Percentiles rank a stretch among this genome's conserved stretches.
These are phyloP conservation scores for Aspergillus panamensis DNA, from an alignment of 495 filamentous ascomycete species.

Conservation along the genomic window DNA sequence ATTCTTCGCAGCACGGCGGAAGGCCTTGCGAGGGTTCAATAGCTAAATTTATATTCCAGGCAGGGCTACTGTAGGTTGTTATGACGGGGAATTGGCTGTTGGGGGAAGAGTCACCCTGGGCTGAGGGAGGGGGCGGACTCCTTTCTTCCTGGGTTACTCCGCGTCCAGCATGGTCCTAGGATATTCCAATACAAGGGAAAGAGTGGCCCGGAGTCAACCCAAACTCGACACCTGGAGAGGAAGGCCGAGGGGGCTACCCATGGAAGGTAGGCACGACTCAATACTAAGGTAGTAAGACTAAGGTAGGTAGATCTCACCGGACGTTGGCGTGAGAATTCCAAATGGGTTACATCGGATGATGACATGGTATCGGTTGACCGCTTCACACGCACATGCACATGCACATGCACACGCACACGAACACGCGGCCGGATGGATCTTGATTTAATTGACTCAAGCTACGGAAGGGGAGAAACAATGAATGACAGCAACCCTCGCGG, in stretches of 20 bases:
- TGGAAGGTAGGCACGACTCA: too few species aligned
- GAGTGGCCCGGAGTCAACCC: neutral
- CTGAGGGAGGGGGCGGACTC: neutral
- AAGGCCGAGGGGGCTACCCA: too few species aligned
- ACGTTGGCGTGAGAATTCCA: neutral
- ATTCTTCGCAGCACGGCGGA: neutral
- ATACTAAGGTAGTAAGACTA: too few species aligned
- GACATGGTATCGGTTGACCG: neutral
- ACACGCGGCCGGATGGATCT: neutral
- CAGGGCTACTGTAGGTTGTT: neutral
- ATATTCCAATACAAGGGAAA: neutral
- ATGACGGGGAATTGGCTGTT: neutral
- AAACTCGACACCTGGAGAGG: too few species aligned
- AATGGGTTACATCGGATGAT: constrained; percentile 9
- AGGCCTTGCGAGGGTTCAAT: neutral
- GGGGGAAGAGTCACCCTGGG: neutral
- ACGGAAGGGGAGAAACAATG: neutral
- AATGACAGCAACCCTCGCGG: neutral
- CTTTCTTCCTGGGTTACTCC: constrained; percentile 1
- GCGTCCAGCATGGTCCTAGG: neutral
- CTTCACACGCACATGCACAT: neutral
- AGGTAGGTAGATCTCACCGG: neutral
- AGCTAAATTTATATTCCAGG: neutral
- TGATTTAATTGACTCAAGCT: neutral
- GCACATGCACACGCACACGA: neutral